These are phyloP conservation scores for Escallonia rubra DNA, from an alignment of 129 eudicot genomes.

Conservation along the genomic window DNA sequence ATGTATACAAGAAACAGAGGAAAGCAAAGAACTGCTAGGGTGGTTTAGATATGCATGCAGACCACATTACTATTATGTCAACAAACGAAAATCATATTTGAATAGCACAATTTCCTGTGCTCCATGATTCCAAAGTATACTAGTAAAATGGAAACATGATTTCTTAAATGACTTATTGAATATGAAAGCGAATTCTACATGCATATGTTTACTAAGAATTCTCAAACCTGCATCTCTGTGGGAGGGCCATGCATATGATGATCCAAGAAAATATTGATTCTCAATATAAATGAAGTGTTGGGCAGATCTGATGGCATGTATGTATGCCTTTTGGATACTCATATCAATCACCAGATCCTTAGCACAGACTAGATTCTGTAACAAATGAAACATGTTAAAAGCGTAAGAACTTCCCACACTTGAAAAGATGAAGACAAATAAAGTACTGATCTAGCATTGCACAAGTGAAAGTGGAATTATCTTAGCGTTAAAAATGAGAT, in stretches of 20 bases:
- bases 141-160: no score
- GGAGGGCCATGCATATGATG: constrained; percentile 81
- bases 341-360: constrained; percentile 67
- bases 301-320: constrained; percentile 84
- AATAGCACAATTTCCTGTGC: no score
- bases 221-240: constrained; percentile 65
- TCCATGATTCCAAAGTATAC: no score
- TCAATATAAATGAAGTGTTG: constrained; percentile 87
- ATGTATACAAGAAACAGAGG: not conserved
- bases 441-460: constrained; percentile 5
- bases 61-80: no score
- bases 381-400: not conserved
- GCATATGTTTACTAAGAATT: not conserved
- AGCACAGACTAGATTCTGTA: constrained; percentile 70
- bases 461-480: not conserved
- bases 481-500: no score
- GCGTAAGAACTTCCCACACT: not conserved
- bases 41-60: no score
- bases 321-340: constrained; percentile 85
- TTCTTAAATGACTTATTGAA: no score
- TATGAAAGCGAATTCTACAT: constrained; percentile 1
- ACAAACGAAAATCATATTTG: no score
- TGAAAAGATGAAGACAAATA: not conserved
- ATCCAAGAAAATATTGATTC: constrained; percentile 88
- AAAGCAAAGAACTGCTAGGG: not conserved